These are phyloP conservation scores for Heritiera littoralis DNA, from an alignment of 345 rosid genomes.

Conservation along the genomic window DNA sequence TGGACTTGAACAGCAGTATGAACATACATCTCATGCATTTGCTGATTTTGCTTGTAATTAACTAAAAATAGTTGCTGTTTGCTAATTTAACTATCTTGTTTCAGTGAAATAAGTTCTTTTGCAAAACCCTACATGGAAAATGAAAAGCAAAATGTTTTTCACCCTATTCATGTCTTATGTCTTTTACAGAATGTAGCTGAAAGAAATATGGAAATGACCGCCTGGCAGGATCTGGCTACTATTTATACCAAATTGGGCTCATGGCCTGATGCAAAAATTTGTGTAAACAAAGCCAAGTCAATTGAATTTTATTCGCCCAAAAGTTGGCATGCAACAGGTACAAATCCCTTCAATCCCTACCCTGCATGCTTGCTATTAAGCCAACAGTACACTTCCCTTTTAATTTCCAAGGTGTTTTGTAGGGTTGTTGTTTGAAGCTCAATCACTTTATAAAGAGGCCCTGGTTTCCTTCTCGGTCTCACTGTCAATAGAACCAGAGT, in stretches of 20 bases:
- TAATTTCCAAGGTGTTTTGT: constrained; percentile 19
- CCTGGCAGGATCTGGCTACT: constrained; percentile 84
- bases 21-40: constrained; percentile 4
- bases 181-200: constrained; percentile 45
- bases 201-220: constrained; percentile 57
- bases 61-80: background rate
- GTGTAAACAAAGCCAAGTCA: constrained; percentile 70
- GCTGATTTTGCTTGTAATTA: background rate
- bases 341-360: background rate
- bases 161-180: constrained; percentile 5
- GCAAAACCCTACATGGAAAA: background rate
- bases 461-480: too few relatives aligned
- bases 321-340: constrained; percentile 84
- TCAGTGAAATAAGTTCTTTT: background rate
- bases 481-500: too few relatives aligned
- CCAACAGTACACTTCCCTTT: background rate
- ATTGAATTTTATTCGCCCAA: constrained; percentile 61
- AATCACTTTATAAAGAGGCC: too few relatives aligned
- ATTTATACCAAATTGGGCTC: constrained; percentile 65
- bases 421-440: too few relatives aligned
- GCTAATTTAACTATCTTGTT: background rate
- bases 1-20: too few relatives aligned
- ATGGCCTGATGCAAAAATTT: constrained; percentile 72
- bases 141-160: background rate
- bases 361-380: constrained; percentile 1